Percentiles rank a stretch among this genome's conserved stretches.
Conservation (phyloP, 352 stramenopile genomes). For the Pythium aquatile region DNA sequence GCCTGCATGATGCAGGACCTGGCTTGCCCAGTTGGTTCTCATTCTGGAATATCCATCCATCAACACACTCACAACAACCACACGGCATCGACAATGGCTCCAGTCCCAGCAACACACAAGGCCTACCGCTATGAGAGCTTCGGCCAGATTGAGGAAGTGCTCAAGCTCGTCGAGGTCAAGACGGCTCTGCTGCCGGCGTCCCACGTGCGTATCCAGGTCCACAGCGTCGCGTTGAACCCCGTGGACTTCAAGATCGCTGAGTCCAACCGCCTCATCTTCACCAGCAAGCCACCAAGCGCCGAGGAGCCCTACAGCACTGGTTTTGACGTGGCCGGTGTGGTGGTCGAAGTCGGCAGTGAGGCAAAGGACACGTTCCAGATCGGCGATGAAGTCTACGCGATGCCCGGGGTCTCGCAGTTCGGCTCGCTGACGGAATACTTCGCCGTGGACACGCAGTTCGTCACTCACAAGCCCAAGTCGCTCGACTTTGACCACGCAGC, state of each 20-base stretch:
- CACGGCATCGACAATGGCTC: background rate
- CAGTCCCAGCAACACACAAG: constrained; percentile 24
- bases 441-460: constrained; percentile 30
- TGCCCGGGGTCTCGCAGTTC: constrained; percentile 15
- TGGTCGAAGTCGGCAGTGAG: background rate
- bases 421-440: constrained; percentile 44
- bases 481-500: constrained; percentile 44
- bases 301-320: background rate
- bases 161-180: constrained; percentile 28
- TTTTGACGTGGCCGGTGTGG: background rate
- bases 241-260: constrained; percentile 27
- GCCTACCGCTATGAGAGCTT: constrained; percentile 36
- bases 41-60: background rate
- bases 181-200: constrained; percentile 23
- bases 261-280: constrained; percentile 16
- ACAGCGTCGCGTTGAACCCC: constrained; percentile 35
- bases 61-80: background rate
- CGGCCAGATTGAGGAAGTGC: constrained; percentile 28
- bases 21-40: background rate
- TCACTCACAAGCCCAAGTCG: constrained; percentile 44
- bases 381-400: constrained; percentile 26
- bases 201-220: constrained; percentile 35
- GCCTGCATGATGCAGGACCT: too few species aligned
- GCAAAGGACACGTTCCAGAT: background rate
- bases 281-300: background rate